A percentile compares a stretch with the other conserved stretches of the same genome.
These are phyloP conservation scores for Passiflora organensis DNA, from an alignment of 345 rosid genomes.

Conservation along the genomic window DNA sequence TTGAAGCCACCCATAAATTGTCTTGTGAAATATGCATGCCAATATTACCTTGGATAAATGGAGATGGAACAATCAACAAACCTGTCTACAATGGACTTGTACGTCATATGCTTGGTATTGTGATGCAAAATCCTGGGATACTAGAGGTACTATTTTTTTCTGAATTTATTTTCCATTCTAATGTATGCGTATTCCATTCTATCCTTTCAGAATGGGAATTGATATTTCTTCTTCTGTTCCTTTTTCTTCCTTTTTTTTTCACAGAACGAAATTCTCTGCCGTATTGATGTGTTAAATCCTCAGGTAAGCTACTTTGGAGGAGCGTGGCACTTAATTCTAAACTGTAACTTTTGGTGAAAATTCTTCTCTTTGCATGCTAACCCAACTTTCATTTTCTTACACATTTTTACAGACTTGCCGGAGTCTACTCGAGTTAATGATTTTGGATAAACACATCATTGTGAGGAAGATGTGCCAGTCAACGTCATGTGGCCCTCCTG, in stretches of 20 bases:
- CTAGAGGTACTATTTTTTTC: slow-evolving; percentile 54
- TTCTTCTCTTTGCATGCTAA: background rate
- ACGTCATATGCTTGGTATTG: slow-evolving; percentile 75
- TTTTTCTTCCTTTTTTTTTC: background rate
- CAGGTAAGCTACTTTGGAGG: slow-evolving; percentile 55
- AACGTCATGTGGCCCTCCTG: slow-evolving; percentile 42
- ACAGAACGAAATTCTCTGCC: slow-evolving; percentile 66
- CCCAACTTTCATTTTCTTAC: background rate
- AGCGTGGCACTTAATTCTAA: too few relatives aligned
- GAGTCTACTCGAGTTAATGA: slow-evolving; percentile 68
- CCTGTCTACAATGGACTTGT: slow-evolving; percentile 64
- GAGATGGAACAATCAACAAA: slow-evolving; percentile 72
- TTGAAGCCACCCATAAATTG: slow-evolving; percentile 14
- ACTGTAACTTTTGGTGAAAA: background rate
- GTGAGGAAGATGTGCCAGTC: slow-evolving; percentile 63
- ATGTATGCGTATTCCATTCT: background rate
- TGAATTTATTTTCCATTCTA: background rate
- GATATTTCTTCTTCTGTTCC: slow-evolving; percentile 1
- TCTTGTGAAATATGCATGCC: slow-evolving; percentile 42
- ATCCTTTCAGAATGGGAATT: background rate
- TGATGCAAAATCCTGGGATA: slow-evolving; percentile 88
- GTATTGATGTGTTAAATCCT: slow-evolving; percentile 72
- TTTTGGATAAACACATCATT: slow-evolving; percentile 55
- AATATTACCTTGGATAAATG: slow-evolving; percentile 88
- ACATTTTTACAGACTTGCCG: slow-evolving; percentile 51